A percentile compares a stretch with the other conserved stretches of the same genome.
Evolutionary conservation across 2,329 filamentous ascomycete genomes (phyloP).

Genomic region (Aspergillus sp.): DNA sequence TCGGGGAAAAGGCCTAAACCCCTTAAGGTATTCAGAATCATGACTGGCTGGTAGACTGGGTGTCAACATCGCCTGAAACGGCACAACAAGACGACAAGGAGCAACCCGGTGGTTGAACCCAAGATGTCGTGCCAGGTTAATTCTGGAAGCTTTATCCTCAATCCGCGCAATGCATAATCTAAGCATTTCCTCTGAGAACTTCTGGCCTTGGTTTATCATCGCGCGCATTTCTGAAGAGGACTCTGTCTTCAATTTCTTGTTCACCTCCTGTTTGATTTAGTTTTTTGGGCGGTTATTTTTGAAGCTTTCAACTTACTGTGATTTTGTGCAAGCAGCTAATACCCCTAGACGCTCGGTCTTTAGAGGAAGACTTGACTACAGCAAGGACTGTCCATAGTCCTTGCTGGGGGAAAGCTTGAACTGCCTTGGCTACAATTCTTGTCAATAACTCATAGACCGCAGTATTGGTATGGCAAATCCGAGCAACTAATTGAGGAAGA

Average conservation of each 20-base stretch:
- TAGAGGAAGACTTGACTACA: constrained; percentile 74
- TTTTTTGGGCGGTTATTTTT: neutral
- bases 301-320: constrained; percentile 21
- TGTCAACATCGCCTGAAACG: constrained; percentile 77
- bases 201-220: constrained; percentile 74
- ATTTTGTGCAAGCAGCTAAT: constrained; percentile 38
- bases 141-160: constrained; percentile 63
- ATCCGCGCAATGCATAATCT: constrained; percentile 75
- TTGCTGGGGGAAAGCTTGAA: constrained; percentile 81
- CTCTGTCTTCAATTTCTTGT: constrained; percentile 44
- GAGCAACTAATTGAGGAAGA: constrained; percentile 89
- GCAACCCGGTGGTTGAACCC: constrained; percentile 78
- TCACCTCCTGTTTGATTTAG: constrained; percentile 40
- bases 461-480: constrained; percentile 80
- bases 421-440: constrained; percentile 79
- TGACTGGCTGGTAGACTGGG: constrained; percentile 71
- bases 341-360: constrained; percentile 60
- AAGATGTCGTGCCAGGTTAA: constrained; percentile 73
- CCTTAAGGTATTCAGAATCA: constrained; percentile 62
- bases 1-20: constrained; percentile 79
- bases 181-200: constrained; percentile 75
- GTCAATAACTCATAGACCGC: constrained; percentile 73
- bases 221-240: constrained; percentile 57
- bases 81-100: constrained; percentile 81
- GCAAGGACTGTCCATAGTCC: constrained; percentile 87